Evolutionary conservation across 2,329 filamentous ascomycete species (phyloP).

Genomic region (Nemania sp.): DNA sequence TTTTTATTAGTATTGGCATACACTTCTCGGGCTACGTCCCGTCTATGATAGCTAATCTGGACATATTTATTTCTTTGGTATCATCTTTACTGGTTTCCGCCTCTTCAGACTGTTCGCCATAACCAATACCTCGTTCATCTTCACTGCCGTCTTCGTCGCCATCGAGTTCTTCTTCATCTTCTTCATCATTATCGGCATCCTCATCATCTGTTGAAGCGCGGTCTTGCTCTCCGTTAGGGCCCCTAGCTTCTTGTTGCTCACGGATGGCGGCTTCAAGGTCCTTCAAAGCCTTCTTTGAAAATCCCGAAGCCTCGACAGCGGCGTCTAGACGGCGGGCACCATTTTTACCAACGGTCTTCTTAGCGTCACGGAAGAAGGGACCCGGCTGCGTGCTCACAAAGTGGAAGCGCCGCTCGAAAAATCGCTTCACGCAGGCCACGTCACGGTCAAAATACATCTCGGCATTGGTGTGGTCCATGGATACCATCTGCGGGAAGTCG

Average conservation of each 20-base stretch:
- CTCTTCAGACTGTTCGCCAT: slow-evolving; percentile 13
- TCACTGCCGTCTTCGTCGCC: slow-evolving; percentile 48
- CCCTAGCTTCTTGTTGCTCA: slow-evolving; percentile 71
- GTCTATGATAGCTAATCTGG: slow-evolving; percentile 45
- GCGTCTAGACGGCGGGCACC: slow-evolving; percentile 81
- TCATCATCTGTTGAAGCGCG: slow-evolving; percentile 53
- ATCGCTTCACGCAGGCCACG: slow-evolving; percentile 93
- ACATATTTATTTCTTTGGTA: slow-evolving; percentile 38
- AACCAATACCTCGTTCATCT: slow-evolving; percentile 44
- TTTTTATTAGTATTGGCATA: slow-evolving; percentile 22
- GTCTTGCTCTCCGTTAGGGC: slow-evolving; percentile 54
- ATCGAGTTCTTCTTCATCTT: slow-evolving; percentile 51
- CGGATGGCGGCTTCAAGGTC: slow-evolving; percentile 92
- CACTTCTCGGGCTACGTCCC: slow-evolving; percentile 40
- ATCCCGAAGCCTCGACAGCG: slow-evolving; percentile 90
- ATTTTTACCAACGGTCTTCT: slow-evolving; percentile 76
- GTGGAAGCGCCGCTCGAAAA: slow-evolving; percentile 89
- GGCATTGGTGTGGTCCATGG: slow-evolving; percentile 91
- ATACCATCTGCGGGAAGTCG: slow-evolving; percentile 98
- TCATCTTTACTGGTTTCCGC: slow-evolving; percentile 6
- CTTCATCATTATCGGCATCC: slow-evolving; percentile 50
- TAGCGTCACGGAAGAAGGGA: slow-evolving; percentile 86
- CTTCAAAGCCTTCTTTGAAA: slow-evolving; percentile 96
- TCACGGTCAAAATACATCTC: slow-evolving; percentile 98
- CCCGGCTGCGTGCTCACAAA: slow-evolving; percentile 86